Evolutionary conservation across 768 basidiomycete species (phyloP), one percentile per base, ranked within the genome.

Genomic region (Serendipita sp.): DNA sequence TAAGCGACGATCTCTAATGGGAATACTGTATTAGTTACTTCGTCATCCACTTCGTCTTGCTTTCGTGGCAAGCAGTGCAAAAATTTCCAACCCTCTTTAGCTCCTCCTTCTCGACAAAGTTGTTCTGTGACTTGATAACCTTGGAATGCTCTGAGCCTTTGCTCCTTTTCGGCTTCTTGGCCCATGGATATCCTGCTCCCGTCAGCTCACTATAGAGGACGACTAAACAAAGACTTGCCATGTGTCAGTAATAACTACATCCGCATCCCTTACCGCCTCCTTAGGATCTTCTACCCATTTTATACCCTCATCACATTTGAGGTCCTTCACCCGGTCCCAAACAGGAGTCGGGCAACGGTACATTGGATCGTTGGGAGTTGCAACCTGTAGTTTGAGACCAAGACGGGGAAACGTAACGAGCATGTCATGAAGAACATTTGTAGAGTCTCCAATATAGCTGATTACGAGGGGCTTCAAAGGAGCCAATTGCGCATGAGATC

Each of bases 381-480:
- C 96, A 34, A 99, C 78, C 61, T 87, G 85, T 31, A 98, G 72
- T 50, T 83, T 76, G 74, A 94, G 91, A 0, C 96, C 96, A 2
- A 98, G 74, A 45, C 95, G 84, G 34, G 94, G 95, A 70, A 86
- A 89, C 4, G 91, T 84, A 67, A 98, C 95, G 31, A 98, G 84
- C 89, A 98, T 93, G 72, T 97, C 96, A 72, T 98, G 90, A 63
- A 96, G 76, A 56, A 99, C 90, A 70, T 98, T 99, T 53, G 92
- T 88, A 24, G 86, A 85, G 74, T 98, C 95, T 5, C 95, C 95
- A 62, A 98, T 81, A 72, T 93, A 99, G 7, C 93, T 87, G 61
- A 98, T 75, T 0, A 92, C 98, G 63, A 97, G 79, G 0, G 92
- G 86, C 1, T 80, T 81, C 28, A 97, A 78, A 0, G 74, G 72